Evolutionary conservation across 331 rosid species (phyloP), one percentile per base, ranked within the genome.

Genomic region (Dryas integrifolia): DNA sequence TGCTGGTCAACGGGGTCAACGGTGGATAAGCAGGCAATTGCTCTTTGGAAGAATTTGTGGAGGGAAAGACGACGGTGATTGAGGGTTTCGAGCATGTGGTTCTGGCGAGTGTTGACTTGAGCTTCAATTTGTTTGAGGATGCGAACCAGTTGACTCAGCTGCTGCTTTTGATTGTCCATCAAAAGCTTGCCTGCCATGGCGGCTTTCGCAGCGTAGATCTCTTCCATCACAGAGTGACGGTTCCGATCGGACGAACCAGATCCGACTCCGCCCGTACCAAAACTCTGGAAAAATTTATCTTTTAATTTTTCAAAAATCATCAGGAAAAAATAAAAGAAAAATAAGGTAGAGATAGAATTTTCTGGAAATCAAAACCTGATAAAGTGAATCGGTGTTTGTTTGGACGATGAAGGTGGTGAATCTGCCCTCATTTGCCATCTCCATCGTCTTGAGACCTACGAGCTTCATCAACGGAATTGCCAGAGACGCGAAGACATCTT

Each of bases 61-160:
- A 70, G 52, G 1, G 39, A 43, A 0, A 13, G 65, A 3, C 75
- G 75, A 41, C 65, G 56, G 49, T 14, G 18, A 6, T 53, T 49
- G 9, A 70, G 75, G 75, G 65, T 70, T 70, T 70, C 14, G 56
- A 57, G 66, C 75, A 57, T 70, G 45, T 5, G 66, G 7, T 65
- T 14, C 65, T 56, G 66, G 6, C 66, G 56, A n/a, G 35, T n/a
- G 56, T 70, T 70, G 46, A 56, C 45, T 5, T 70, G 30, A 5
- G 66, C 6, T 55, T 57, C 66, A 6, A 70, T 56, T 45, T 58
- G 75, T 43, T 70, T 70, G 44, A 70, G 75, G n/a, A 57, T 57
- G 14, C 65, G 26, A 5, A 57, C 55, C 30, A 70, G 56, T 10
- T 70, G 55, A 44, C 56, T 9, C 65, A 70, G 44, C 14, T 70